Evolutionary conservation across 1,284 basidiomycete species (phyloP).

Genomic region (Malassezia furfur): DNA sequence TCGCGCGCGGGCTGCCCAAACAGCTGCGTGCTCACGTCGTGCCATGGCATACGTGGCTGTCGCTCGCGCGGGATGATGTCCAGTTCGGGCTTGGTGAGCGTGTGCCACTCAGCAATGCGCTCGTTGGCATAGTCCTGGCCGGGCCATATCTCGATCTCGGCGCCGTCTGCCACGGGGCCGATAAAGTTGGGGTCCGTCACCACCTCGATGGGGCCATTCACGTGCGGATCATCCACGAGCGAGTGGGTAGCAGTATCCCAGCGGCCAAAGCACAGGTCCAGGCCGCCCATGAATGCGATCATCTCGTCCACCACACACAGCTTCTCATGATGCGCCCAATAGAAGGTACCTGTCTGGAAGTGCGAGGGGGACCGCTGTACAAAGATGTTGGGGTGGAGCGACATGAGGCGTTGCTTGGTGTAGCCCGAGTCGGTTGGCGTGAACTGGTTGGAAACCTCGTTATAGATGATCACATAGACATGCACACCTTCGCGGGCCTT

Average conservation of each 20-base stretch:
- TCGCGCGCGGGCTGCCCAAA: constrained; percentile 94
- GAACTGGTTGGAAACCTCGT: constrained; percentile 93
- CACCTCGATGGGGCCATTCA: constrained; percentile 11
- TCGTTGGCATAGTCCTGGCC: constrained; percentile 91
- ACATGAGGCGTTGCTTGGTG: constrained; percentile 75
- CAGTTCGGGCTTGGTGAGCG: constrained; percentile 78
- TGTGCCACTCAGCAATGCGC: constrained; percentile 76
- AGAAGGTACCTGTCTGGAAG: constrained; percentile 92
- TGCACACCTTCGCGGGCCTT: constrained; percentile 95
- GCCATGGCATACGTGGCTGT: constrained; percentile 95
- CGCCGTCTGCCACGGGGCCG: constrained; percentile 46
- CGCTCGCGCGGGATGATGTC: constrained; percentile 86
- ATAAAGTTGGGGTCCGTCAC: constrained; percentile 23
- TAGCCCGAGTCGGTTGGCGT: constrained; percentile 63
- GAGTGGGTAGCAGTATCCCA: constrained; percentile 85
- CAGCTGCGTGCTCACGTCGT: constrained; percentile 89
- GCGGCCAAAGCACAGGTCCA: constrained; percentile 64
- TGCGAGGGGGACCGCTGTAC: constrained; percentile 95
- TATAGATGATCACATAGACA: constrained; percentile 75
- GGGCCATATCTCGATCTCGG: constrained; percentile 66
- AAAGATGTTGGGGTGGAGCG: constrained; percentile 84
- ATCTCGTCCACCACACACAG: constrained; percentile 93
- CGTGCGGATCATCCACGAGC: constrained; percentile 49
- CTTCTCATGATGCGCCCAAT: constrained; percentile 94
- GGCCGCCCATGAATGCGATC: constrained; percentile 94